These are phyloP conservation scores for Strobilomyces dryophilus DNA, from an alignment of 768 basidiomycete species.

Conservation along the genomic window DNA sequence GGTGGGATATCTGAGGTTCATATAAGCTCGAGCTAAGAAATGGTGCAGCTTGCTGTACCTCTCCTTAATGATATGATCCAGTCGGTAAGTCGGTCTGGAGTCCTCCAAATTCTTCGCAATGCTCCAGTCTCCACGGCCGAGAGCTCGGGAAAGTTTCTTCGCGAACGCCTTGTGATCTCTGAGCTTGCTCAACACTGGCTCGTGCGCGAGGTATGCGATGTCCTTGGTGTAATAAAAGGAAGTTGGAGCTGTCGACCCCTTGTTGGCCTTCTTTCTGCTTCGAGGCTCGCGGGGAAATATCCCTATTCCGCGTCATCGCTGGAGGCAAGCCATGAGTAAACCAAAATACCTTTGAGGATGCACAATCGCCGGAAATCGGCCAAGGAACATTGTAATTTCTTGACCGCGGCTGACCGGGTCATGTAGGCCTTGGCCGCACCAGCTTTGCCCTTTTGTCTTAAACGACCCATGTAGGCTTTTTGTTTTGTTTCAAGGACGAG, in stretches of 20 bases:
- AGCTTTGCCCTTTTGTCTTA: slow-evolving; percentile 81
- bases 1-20: slow-evolving; percentile 76
- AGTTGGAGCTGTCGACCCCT: slow-evolving; percentile 93
- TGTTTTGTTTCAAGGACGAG: background rate
- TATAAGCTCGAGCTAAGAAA: slow-evolving; percentile 5
- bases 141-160: slow-evolving; percentile 89
- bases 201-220: slow-evolving; percentile 94
- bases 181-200: slow-evolving; percentile 89
- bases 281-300: slow-evolving; percentile 97
- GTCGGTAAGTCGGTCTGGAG: slow-evolving; percentile 82
- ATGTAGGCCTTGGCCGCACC: slow-evolving; percentile 90
- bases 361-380: slow-evolving; percentile 96
- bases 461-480: slow-evolving; percentile 58
- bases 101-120: slow-evolving; percentile 92
- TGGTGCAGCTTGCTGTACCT: slow-evolving; percentile 48
- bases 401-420: slow-evolving; percentile 87
- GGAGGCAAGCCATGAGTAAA: slow-evolving; percentile 1
- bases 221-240: slow-evolving; percentile 99
- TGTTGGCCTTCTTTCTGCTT: slow-evolving; percentile 90
- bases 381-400: slow-evolving; percentile 94
- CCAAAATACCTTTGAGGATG: slow-evolving; percentile 82
- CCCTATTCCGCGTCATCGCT: slow-evolving; percentile 44
- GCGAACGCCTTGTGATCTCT: slow-evolving; percentile 98
- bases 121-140: slow-evolving; percentile 94
- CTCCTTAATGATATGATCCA: slow-evolving; percentile 98